phyloP scores from a whole-genome alignment of 2,329 filamentous ascomycete genomes.

The Allantophomopsis lycopodina region DNA sequence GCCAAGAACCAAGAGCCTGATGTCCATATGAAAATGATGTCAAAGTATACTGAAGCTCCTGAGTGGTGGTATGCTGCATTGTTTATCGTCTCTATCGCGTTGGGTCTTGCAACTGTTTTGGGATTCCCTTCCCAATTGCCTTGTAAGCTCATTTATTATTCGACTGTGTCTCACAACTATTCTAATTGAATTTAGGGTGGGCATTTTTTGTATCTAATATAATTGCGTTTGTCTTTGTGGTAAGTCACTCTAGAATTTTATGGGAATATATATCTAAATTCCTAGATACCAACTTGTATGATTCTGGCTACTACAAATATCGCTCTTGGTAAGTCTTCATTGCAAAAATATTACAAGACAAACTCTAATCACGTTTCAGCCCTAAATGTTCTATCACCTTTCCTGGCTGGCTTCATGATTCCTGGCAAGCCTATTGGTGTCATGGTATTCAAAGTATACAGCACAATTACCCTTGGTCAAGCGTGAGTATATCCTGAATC shows the following conservation, averaged over 20 bases:
- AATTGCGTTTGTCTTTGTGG: constrained; percentile 46
- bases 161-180: neutral
- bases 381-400: constrained; percentile 59
- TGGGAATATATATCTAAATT: neutral
- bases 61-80: constrained; percentile 37
- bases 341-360: neutral
- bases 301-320: constrained; percentile 56
- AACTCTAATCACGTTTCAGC: neutral
- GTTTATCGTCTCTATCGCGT: constrained; percentile 26
- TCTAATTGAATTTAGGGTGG: constrained; percentile 12
- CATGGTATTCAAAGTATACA: constrained; percentile 69
- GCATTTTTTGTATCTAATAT: constrained; percentile 17
- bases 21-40: constrained; percentile 37
- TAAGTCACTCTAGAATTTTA: neutral
- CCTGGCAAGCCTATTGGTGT: constrained; percentile 52
- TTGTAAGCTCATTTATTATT: constrained; percentile 4
- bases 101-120: constrained; percentile 29
- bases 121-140: constrained; percentile 47
- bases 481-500: constrained; percentile 7
- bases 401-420: constrained; percentile 60
- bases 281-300: constrained; percentile 47
- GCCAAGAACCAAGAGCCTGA: constrained; percentile 26
- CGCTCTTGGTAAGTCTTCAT: constrained; percentile 28
- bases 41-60: constrained; percentile 35
- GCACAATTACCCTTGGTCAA: constrained; percentile 47